Evolutionary conservation across 805 yeast species (phyloP).

Genomic region (Torulaspora microellipsoides): DNA sequence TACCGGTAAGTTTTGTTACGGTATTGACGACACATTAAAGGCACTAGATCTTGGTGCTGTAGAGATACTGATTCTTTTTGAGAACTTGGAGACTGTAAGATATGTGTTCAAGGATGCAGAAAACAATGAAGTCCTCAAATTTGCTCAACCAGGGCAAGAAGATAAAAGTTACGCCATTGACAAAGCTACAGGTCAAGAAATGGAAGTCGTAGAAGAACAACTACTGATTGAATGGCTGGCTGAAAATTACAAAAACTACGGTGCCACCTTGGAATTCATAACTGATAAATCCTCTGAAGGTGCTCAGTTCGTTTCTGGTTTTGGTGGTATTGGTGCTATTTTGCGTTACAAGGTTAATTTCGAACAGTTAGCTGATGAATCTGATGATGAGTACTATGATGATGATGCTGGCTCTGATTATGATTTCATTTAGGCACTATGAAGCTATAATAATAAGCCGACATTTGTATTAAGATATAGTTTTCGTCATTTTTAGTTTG

Average conservation of each 20-base stretch:
- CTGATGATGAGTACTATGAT: slow-evolving; percentile 84
- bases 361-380: slow-evolving; percentile 86
- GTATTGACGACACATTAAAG: slow-evolving; percentile 93
- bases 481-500: slow-evolving; percentile 3
- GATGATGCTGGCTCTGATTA: slow-evolving; percentile 47
- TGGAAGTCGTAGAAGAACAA: slow-evolving; percentile 83
- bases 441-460: not conserved
- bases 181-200: slow-evolving; percentile 82
- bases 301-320: slow-evolving; percentile 95
- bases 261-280: slow-evolving; percentile 94
- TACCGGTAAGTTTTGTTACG: slow-evolving; percentile 95
- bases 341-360: slow-evolving; percentile 95
- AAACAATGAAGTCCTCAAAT: slow-evolving; percentile 68
- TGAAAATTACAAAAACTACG: slow-evolving; percentile 88
- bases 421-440: slow-evolving; percentile 32
- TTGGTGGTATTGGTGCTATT: slow-evolving; percentile 98
- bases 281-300: slow-evolving; percentile 97
- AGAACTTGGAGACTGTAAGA: slow-evolving; percentile 81
- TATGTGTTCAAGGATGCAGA: slow-evolving; percentile 80
- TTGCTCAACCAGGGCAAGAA: slow-evolving; percentile 65
- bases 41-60: slow-evolving; percentile 96
- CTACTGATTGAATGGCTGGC: slow-evolving; percentile 96
- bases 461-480: not conserved
- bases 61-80: slow-evolving; percentile 88
- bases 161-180: slow-evolving; percentile 75